These are phyloP conservation scores for Epicoccum nigrum DNA, from an alignment of 2,329 filamentous ascomycete species.

Conservation along the genomic window DNA sequence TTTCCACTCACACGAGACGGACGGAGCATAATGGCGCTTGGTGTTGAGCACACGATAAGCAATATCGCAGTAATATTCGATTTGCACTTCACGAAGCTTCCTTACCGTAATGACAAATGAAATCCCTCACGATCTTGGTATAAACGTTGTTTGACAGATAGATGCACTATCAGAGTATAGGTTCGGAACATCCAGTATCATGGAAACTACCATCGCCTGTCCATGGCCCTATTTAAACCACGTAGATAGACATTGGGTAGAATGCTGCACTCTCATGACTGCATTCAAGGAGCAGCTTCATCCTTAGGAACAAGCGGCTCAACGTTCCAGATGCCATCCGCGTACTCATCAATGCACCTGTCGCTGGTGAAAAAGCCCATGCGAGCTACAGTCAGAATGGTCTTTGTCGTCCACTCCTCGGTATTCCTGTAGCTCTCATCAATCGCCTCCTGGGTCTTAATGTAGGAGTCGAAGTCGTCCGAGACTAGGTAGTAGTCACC, in stretches of 20 bases:
- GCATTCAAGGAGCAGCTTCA: conserved; percentile 26
- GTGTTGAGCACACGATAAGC: too few relatives aligned
- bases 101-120: too few relatives aligned
- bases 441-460: conserved; percentile 87
- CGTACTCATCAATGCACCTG: conserved; percentile 95
- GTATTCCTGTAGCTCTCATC: conserved; percentile 92
- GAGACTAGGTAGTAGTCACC: conserved; percentile 98
- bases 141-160: too few relatives aligned
- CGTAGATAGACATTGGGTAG: not conserved
- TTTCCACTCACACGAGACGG: too few relatives aligned
- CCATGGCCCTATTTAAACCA: too few relatives aligned
- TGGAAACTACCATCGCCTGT: too few relatives aligned
- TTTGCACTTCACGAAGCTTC: too few relatives aligned
- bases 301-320: conserved; percentile 70
- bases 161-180: too few relatives aligned
- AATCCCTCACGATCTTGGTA: too few relatives aligned
- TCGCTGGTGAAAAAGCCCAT: conserved; percentile 99
- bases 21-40: too few relatives aligned
- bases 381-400: conserved; percentile 82
- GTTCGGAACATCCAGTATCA: too few relatives aligned
- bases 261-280: not conserved
- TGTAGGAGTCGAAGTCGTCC: conserved; percentile 95
- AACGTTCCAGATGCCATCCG: conserved; percentile 95
- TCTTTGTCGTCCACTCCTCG: conserved; percentile 90
- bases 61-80: too few relatives aligned